phyloP scores from a whole-genome alignment of 1,139 yeast species.

The Zygosaccharomyces pseudobailii region DNA sequence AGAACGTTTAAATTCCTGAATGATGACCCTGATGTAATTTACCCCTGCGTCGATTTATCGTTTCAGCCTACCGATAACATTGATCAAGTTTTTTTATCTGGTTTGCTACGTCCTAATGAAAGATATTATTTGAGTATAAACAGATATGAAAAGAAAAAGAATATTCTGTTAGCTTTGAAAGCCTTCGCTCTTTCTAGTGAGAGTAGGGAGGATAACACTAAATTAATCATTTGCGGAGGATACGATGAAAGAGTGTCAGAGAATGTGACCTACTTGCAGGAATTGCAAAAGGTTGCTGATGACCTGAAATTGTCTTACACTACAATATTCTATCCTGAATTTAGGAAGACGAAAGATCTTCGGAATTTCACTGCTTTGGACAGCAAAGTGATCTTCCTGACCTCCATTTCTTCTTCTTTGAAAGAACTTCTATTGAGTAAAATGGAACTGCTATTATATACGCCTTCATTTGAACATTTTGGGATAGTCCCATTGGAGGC shows the following conservation, averaged over 20 bases:
- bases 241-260: constrained; percentile 73
- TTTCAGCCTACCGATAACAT: constrained; percentile 17
- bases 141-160: constrained; percentile 83
- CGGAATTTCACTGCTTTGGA: constrained; percentile 11
- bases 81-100: constrained; percentile 20
- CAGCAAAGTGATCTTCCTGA: constrained; percentile 63
- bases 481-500: constrained; percentile 98
- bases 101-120: constrained; percentile 19
- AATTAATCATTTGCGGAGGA: constrained; percentile 84
- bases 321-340: constrained; percentile 42
- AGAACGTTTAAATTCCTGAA: constrained; percentile 48
- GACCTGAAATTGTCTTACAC: constrained; percentile 42
- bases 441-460: constrained; percentile 66
- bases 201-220: constrained; percentile 29
- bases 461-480: constrained; percentile 90
- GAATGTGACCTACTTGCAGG: constrained; percentile 66
- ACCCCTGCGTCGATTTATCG: constrained; percentile 74
- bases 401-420: constrained; percentile 64
- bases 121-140: constrained; percentile 66
- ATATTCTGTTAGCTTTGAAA: constrained; percentile 68
- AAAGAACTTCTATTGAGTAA: constrained; percentile 59
- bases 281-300: constrained; percentile 50
- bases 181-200: constrained; percentile 46
- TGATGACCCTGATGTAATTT: constrained; percentile 60
- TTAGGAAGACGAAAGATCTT: constrained; percentile 37